Evolutionary conservation across 2,329 filamentous ascomycete species (phyloP).

Genomic region (Rutstroemia sp.): DNA sequence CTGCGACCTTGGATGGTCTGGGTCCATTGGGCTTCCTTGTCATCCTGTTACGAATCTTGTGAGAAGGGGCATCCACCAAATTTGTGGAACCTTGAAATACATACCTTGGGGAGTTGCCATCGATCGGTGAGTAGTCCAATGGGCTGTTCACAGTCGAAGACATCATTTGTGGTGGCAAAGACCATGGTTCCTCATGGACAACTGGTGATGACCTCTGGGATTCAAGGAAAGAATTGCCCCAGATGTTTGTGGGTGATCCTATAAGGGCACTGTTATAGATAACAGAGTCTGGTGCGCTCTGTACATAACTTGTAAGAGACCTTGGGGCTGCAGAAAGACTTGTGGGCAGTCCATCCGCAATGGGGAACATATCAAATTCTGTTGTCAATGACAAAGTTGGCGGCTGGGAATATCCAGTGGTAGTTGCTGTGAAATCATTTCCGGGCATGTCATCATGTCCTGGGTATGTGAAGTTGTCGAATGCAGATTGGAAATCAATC

Average conservation of each 20-base stretch:
- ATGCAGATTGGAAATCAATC: constrained; percentile 23
- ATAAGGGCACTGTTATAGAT: constrained; percentile 17
- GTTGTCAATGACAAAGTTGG: constrained; percentile 16
- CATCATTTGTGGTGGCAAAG: constrained; percentile 20
- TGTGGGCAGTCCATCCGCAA: constrained; percentile 13
- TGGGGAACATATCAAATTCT: constrained; percentile 20
- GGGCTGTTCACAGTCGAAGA: constrained; percentile 22
- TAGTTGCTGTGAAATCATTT: constrained; percentile 21
- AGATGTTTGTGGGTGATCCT: constrained; percentile 21
- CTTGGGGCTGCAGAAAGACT: constrained; percentile 14
- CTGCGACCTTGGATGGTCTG: constrained; percentile 26
- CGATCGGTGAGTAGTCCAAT: constrained; percentile 25
- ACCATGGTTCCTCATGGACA: constrained; percentile 18
- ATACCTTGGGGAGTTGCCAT: constrained; percentile 28
- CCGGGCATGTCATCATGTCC: constrained; percentile 22
- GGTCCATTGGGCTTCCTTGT: constrained; percentile 26
- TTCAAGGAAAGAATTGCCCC: constrained; percentile 23
- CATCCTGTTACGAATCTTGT: constrained; percentile 23
- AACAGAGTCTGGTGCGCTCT: constrained; percentile 15
- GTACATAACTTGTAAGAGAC: constrained; percentile 17
- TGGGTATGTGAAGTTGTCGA: constrained; percentile 24
- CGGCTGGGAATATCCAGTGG: constrained; percentile 16
- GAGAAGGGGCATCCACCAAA: constrained; percentile 25
- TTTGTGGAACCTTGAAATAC: constrained; percentile 22
- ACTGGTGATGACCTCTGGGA: constrained; percentile 26